Base-by-base conservation (phyloP, 164 flowering plant genomes). In the Pachysandra terminalis region DNA sequence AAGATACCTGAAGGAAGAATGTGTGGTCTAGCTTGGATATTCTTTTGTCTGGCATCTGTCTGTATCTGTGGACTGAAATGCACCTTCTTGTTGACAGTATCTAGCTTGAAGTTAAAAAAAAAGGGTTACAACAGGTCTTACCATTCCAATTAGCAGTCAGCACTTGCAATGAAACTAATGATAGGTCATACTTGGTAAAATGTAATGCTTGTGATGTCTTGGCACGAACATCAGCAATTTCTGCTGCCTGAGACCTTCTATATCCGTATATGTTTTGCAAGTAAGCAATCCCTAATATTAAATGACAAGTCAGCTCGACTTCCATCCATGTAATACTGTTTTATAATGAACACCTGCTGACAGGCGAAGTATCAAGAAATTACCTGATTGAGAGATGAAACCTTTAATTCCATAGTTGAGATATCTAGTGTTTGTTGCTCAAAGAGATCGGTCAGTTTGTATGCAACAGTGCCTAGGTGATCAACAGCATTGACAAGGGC, bases 401-500 rank as follows among this genome's bases (percentile, higher is more conserved):
- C 77, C 65, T 87, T 85, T 28, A 87, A 75, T 71, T 91, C 97
- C 80, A 81, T 81, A 52, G 87, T 74, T 28, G 96, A 86, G 64
- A 85, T 73, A 40, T 93, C 95, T 40, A 66, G 63, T 19, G 87
- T 68, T 78, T 96, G 95, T 73, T 93, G 95, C 76, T 96, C 97
- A 67, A 96, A 82, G 74, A 96, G 82, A 61, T 93, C 99, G 45
- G 82, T 86, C 68, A 96, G 79, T 68, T 96, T 96, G 84, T 80
- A 93, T 19, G 99, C 96, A 74, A 96, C 97, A 64, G 97, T 93
- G 40, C 98, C 99, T 68, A 96, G 95, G 74, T 96, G 99, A 81
- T 96, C 99, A 67, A 96, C 93, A 61, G 98, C 93, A 83, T 96
- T 96, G 26, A 96, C 99, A 32, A 96, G 89, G 58, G 98, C 98